These are phyloP conservation scores for Colletotrichum higginsianum DNA, from an alignment of 2,329 filamentous ascomycete species.

Conservation along the genomic window DNA sequence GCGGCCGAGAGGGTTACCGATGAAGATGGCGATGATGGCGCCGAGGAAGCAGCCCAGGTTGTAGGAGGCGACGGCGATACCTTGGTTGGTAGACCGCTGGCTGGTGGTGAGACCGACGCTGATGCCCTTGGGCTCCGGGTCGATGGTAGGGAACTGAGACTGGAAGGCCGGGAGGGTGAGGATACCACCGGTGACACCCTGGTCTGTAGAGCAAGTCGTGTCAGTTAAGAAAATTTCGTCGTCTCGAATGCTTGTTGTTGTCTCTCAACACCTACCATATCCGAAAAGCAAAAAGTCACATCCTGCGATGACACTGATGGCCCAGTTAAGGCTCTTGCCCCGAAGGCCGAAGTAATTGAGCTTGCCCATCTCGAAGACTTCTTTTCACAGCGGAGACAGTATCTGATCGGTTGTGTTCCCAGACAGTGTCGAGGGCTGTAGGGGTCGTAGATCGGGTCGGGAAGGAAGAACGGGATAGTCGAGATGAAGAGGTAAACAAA, in stretches of 20 bases:
- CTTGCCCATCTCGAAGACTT: conserved; percentile 46
- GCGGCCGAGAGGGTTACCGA: conserved; percentile 58
- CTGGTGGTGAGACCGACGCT: conserved; percentile 51
- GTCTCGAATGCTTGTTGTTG: background rate
- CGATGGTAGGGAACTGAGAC: conserved; percentile 58
- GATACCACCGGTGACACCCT: conserved; percentile 83
- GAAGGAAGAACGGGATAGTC: background rate
- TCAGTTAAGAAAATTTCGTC: background rate
- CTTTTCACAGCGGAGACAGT: conserved; percentile 27
- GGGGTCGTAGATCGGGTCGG: conserved; percentile 6
- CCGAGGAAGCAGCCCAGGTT: conserved; percentile 73
- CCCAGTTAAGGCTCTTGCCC: conserved; percentile 76
- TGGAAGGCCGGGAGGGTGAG: conserved; percentile 77
- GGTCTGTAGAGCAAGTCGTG: conserved; percentile 67
- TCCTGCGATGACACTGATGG: conserved; percentile 79
- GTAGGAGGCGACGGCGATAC: conserved; percentile 69
- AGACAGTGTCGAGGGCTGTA: conserved; percentile 28
- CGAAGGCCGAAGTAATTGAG: conserved; percentile 73
- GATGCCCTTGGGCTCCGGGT: conserved; percentile 46
- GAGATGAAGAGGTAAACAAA: conserved; percentile 9
- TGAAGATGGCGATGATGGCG: conserved; percentile 54
- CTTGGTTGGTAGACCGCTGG: conserved; percentile 66
- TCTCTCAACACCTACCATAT: conserved; percentile 59
- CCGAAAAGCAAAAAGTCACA: conserved; percentile 78
- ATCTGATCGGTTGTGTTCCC: conserved; percentile 13